These are phyloP conservation scores for Lodderomyces margitis DNA, from an alignment of 1,139 yeast genomes.

Conservation along the genomic window DNA sequence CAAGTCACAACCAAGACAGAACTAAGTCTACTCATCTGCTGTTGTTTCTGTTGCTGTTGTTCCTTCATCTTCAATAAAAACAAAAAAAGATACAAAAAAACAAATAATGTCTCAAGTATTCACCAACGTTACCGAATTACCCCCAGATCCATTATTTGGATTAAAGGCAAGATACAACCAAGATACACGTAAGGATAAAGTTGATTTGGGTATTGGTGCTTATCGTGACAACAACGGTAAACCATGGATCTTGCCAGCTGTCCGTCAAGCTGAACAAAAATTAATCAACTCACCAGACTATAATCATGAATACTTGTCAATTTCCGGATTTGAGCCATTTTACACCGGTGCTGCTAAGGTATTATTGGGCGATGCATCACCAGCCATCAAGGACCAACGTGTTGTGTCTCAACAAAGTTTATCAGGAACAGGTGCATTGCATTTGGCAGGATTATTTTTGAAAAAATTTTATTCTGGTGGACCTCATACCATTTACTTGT, in stretches of 20 bases:
- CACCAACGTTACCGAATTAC: constrained; percentile 55
- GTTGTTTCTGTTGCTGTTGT: no score
- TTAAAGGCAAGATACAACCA: constrained; percentile 70
- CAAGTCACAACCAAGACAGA: no score
- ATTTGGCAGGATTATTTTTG: constrained; percentile 77
- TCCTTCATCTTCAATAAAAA: no score
- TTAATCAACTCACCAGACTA: constrained; percentile 50
- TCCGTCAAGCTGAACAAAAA: constrained; percentile 65
- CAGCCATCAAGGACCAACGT: constrained; percentile 51
- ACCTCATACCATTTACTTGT: constrained; percentile 58
- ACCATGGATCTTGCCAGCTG: constrained; percentile 93
- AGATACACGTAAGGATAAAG: constrained; percentile 67
- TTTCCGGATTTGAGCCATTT: constrained; percentile 73
- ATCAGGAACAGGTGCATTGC: constrained; percentile 96
- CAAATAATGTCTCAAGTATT: constrained; percentile 35
- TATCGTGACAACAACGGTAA: constrained; percentile 90
- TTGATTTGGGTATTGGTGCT: constrained; percentile 94
- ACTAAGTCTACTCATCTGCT: not conserved
- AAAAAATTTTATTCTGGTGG: constrained; percentile 48
- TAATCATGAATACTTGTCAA: constrained; percentile 91
- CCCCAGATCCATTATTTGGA: constrained; percentile 81
- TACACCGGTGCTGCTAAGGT: constrained; percentile 74
- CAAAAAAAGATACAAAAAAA: no score
- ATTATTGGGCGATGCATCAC: constrained; percentile 66
- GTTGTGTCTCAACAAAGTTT: constrained; percentile 80